These are phyloP conservation scores for Tricholoma hemisulphureum DNA, from an alignment of 768 basidiomycete genomes.

Conservation along the genomic window DNA sequence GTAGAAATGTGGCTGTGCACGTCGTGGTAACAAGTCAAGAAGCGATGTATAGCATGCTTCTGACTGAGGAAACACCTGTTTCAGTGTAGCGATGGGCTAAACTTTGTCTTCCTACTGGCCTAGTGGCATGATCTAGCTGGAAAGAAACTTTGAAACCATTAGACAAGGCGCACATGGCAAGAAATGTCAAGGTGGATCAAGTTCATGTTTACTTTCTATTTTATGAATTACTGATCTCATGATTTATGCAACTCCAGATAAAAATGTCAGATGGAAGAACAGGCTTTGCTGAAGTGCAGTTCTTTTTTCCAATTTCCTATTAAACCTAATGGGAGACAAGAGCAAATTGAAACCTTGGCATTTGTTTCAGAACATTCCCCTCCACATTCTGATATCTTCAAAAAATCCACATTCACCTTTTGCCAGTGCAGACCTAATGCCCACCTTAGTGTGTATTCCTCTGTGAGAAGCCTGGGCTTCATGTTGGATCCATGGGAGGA, in stretches of 20 bases:
- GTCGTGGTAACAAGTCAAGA: no score
- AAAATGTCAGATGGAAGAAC: background rate
- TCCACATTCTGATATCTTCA: background rate
- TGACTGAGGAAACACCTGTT: no score
- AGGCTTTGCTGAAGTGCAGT: no score
- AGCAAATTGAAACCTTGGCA: conserved; percentile 1
- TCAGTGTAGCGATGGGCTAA: background rate
- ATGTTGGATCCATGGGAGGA: background rate
- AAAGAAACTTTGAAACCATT: background rate
- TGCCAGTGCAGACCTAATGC: background rate
- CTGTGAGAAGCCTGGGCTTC: background rate
- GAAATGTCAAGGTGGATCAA: no score
- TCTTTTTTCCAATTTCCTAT: background rate
- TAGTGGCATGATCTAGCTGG: background rate
- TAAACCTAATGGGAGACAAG: background rate
- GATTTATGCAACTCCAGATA: background rate
- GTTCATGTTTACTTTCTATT: background rate
- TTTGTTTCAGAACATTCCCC: background rate
- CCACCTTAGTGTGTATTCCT: background rate
- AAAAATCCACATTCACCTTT: background rate
- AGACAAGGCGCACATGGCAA: no score
- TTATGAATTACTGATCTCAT: background rate
- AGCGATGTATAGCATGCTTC: background rate
- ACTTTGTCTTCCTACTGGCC: background rate
- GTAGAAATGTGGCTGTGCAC: no score